These are phyloP conservation scores for Pseudonectria foliicola DNA, from an alignment of 2,329 filamentous ascomycete species.

Conservation along the genomic window DNA sequence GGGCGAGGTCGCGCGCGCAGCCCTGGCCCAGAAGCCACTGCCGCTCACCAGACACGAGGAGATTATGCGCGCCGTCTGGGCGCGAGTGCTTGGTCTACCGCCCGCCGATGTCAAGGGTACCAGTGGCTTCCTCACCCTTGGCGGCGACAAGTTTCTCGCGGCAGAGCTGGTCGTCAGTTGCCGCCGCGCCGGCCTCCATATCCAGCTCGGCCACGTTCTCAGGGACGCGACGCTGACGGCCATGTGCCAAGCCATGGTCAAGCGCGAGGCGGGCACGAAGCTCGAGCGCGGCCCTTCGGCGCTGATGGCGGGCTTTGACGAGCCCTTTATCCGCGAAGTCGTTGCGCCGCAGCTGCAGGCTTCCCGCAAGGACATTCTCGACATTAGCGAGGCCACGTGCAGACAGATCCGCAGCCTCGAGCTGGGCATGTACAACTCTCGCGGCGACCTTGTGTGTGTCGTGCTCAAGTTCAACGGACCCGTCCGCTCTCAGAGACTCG, in stretches of 20 bases:
- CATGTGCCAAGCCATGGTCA: conserved; percentile 31
- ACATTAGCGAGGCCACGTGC: conserved; percentile 41
- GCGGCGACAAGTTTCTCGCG: conserved; percentile 40
- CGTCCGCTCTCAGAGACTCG: conserved; percentile 35
- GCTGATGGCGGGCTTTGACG: conserved; percentile 14
- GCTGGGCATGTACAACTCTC: conserved; percentile 35
- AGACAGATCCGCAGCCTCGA: conserved; percentile 43
- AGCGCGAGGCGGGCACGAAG: conserved; percentile 5
- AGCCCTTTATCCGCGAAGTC: conserved; percentile 32
- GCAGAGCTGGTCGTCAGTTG: conserved; percentile 38
- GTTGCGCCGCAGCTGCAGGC: conserved; percentile 38
- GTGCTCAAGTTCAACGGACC: conserved; percentile 40
- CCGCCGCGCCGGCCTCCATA: conserved; percentile 33
- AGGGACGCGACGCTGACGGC: conserved; percentile 35
- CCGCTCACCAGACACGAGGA: conserved; percentile 42
- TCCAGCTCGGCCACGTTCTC: conserved; percentile 38
- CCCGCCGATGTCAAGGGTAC: conserved; percentile 33
- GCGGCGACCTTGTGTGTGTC: conserved; percentile 41
- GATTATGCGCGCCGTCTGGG: conserved; percentile 42
- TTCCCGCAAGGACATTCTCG: conserved; percentile 35
- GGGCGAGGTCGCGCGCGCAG: conserved; percentile 27
- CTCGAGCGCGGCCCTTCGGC: not conserved
- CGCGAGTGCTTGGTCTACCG: conserved; percentile 33
- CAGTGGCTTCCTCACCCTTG: conserved; percentile 39
- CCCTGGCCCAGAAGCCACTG: conserved; percentile 33